Evolutionary conservation across 1,284 basidiomycete species (phyloP).

Genomic region (Anthracocystis panici-leucophaei): DNA sequence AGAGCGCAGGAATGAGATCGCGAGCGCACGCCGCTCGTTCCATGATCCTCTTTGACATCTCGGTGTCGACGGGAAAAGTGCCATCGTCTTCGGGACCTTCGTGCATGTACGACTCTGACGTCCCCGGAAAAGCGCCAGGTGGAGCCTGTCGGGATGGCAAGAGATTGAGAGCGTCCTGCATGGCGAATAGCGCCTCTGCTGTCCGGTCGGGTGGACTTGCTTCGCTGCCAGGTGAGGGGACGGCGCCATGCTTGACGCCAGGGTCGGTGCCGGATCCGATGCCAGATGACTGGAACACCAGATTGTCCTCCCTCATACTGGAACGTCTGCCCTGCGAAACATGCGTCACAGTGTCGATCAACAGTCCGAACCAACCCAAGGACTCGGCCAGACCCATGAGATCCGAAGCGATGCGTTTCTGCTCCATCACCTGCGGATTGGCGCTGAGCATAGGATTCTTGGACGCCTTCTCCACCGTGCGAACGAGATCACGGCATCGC

Average conservation of each 20-base stretch:
- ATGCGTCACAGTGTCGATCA: slow-evolving; percentile 52
- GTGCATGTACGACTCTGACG: slow-evolving; percentile 47
- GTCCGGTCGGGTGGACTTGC: slow-evolving; percentile 31
- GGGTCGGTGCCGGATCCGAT: slow-evolving; percentile 46
- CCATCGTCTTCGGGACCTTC: slow-evolving; percentile 42
- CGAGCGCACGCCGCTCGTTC: slow-evolving; percentile 47
- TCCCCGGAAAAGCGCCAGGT: slow-evolving; percentile 49
- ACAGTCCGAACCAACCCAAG: slow-evolving; percentile 49
- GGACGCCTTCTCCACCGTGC: slow-evolving; percentile 38
- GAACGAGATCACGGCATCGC: slow-evolving; percentile 35
- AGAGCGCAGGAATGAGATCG: slow-evolving; percentile 46
- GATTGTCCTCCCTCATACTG: slow-evolving; percentile 43
- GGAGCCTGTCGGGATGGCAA: slow-evolving; percentile 46
- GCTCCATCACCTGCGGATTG: slow-evolving; percentile 31
- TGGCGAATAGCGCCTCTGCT: slow-evolving; percentile 45
- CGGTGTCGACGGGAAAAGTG: slow-evolving; percentile 39
- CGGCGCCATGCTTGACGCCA: slow-evolving; percentile 25
- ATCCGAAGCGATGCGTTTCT: slow-evolving; percentile 36
- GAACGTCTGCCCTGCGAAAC: slow-evolving; percentile 43
- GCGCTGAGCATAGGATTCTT: slow-evolving; percentile 36
- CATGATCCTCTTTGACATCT: slow-evolving; percentile 53
- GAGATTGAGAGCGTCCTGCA: slow-evolving; percentile 47
- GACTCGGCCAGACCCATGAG: slow-evolving; percentile 51
- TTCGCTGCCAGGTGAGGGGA: slow-evolving; percentile 18
- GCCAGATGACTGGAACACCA: slow-evolving; percentile 36